These are phyloP conservation scores for Porphyrellus cyaneotinctus DNA, from an alignment of 768 basidiomycete genomes.

Conservation along the genomic window DNA sequence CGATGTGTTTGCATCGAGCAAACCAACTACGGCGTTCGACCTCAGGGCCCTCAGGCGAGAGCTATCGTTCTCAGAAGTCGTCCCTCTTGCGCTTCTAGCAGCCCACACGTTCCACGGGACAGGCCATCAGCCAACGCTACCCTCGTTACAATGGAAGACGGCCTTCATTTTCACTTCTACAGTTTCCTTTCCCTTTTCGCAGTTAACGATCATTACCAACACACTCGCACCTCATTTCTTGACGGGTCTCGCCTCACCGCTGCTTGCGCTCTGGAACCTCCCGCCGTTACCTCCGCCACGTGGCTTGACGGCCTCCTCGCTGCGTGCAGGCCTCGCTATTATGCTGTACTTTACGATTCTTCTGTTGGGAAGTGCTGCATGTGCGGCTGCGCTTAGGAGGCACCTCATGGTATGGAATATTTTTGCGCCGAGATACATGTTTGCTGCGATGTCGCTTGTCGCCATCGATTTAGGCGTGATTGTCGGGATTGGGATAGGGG, in stretches of 20 bases:
- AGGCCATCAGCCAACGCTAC: conserved; percentile 87
- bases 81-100: conserved; percentile 72
- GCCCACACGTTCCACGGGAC: conserved; percentile 79
- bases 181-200: conserved; percentile 69
- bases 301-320: conserved; percentile 34
- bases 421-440: conserved; percentile 93
- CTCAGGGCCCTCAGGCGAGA: conserved; percentile 30
- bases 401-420: conserved; percentile 99
- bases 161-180: conserved; percentile 78
- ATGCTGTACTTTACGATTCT: conserved; percentile 65
- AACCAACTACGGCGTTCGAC: conserved; percentile 42
- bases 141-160: conserved; percentile 93
- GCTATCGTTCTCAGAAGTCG: conserved; percentile 61
- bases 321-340: conserved; percentile 58
- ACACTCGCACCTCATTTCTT: conserved; percentile 71
- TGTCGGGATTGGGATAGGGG: conserved; percentile 22
- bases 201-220: conserved; percentile 71
- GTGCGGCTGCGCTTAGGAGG: conserved; percentile 70
- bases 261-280: conserved; percentile 82
- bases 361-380: conserved; percentile 64
- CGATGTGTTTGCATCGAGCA: conserved; percentile 45
- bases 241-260: conserved; percentile 59
- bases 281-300: conserved; percentile 46
- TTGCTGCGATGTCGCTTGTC: conserved; percentile 59
- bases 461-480: conserved; percentile 60